A percentile compares a stretch with the other conserved stretches of the same genome.
Conservation (phyloP, 805 yeast species). For the Scheffersomyces amazonensis region DNA sequence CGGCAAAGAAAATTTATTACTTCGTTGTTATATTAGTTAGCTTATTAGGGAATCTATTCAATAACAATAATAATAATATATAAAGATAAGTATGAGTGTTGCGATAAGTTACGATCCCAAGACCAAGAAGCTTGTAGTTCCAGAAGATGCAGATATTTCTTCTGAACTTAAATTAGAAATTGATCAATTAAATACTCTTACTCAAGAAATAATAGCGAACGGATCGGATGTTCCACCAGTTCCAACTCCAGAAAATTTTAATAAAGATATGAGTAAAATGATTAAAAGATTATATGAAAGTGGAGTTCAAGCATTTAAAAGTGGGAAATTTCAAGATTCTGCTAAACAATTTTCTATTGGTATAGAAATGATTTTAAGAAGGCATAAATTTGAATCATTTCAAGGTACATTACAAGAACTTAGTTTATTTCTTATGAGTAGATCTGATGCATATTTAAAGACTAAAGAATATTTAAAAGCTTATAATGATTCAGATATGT, state of each 20-base stretch:
- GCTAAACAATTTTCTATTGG: constrained; percentile 64
- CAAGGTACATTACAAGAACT: constrained; percentile 70
- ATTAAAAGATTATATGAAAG: constrained; percentile 63
- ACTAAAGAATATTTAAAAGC: constrained; percentile 56
- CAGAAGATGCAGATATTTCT: constrained; percentile 14
- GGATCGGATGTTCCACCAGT: constrained; percentile 51
- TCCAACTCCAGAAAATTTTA: constrained; percentile 54
- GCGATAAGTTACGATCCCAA: constrained; percentile 25
- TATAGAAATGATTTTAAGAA: constrained; percentile 61
- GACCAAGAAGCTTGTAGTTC: constrained; percentile 20
- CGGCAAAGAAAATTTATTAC: no score
- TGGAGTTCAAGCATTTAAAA: constrained; percentile 57
- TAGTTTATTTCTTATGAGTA: constrained; percentile 61
- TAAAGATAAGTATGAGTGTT: constrained; percentile 14
- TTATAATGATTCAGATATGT: constrained; percentile 65
- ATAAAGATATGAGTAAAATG: constrained; percentile 55
- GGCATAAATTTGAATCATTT: constrained; percentile 73
- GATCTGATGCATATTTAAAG: constrained; percentile 67
- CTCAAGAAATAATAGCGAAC: constrained; percentile 36
- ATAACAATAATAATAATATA: neutral
- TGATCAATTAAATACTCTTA: constrained; percentile 37
- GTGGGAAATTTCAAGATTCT: constrained; percentile 55
- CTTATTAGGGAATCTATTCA: neutral
- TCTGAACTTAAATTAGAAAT: constrained; percentile 40
- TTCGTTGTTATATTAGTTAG: no score